Evolutionary conservation across 1,284 basidiomycete species (phyloP).

Genomic region (Cryptococcus sp.): DNA sequence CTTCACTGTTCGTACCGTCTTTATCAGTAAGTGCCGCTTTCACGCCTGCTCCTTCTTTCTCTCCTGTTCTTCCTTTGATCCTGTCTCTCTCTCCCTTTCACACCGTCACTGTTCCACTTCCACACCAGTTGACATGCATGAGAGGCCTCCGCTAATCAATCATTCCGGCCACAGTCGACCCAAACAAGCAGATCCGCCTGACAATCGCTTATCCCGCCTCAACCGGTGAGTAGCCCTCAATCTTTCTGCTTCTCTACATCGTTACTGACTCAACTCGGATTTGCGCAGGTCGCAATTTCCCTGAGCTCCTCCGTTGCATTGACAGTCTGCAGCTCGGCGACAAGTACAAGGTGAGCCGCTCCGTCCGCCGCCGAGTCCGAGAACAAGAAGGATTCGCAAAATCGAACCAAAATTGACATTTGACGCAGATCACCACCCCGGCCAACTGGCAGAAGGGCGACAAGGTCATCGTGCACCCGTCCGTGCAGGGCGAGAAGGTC

Average conservation of each 20-base stretch:
- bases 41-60: too few relatives aligned
- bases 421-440: conserved; percentile 25
- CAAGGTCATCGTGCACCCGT: conserved; percentile 93
- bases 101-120: too few relatives aligned
- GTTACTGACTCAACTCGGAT: conserved; percentile 37
- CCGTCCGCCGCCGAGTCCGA: too few relatives aligned
- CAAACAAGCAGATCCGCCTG: conserved; percentile 88
- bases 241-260: not conserved
- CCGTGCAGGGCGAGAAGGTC: conserved; percentile 82
- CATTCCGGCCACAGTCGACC: conserved; percentile 64
- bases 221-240: conserved; percentile 60
- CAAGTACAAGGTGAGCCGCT: conserved; percentile 62
- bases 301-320: conserved; percentile 81
- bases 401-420: too few relatives aligned
- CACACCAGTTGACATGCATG: too few relatives aligned
- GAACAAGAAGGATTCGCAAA: not conserved
- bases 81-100: too few relatives aligned
- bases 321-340: conserved; percentile 92
- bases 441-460: conserved; percentile 86
- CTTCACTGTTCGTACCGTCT: conserved; percentile 87
- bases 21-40: conserved; percentile 61
- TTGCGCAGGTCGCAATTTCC: conserved; percentile 59
- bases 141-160: too few relatives aligned
- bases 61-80: too few relatives aligned
- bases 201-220: conserved; percentile 88